Evolutionary conservation across 2,329 filamentous ascomycete species (phyloP).

Genomic region (Nothophaeocryptopus gaeumannii): DNA sequence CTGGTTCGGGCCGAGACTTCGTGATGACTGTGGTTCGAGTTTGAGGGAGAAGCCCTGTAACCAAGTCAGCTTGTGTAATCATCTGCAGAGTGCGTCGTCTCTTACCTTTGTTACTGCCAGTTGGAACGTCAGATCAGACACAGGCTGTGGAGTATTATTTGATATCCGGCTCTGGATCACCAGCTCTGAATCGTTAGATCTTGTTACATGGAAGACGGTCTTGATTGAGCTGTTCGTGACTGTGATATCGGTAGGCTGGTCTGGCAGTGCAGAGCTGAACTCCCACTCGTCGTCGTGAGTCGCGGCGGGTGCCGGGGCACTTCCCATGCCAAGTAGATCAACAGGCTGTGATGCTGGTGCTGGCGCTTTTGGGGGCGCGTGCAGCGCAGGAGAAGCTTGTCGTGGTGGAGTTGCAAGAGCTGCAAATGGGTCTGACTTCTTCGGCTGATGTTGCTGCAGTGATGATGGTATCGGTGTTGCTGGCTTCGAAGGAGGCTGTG

Average conservation of each 20-base stretch:
- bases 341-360: conserved; percentile 28
- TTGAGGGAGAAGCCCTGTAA: conserved; percentile 72
- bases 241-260: conserved; percentile 59
- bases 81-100: neutral
- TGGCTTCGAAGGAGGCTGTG: conserved; percentile 45
- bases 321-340: conserved; percentile 33
- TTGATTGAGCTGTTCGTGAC: conserved; percentile 65
- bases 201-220: conserved; percentile 69
- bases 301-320: conserved; percentile 40
- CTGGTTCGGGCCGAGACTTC: conserved; percentile 67
- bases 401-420: conserved; percentile 54
- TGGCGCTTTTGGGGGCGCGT: conserved; percentile 41
- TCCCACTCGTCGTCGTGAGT: conserved; percentile 81
- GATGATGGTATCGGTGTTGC: conserved; percentile 46
- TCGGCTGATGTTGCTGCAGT: conserved; percentile 27
- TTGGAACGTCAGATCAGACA: conserved; percentile 83
- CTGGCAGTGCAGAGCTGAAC: conserved; percentile 82
- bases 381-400: conserved; percentile 49
- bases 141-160: conserved; percentile 68
- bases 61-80: neutral
- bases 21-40: conserved; percentile 80
- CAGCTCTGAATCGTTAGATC: conserved; percentile 54
- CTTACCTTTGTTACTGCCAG: conserved; percentile 87
- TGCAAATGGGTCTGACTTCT: conserved; percentile 60
- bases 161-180: conserved; percentile 81